Evolutionary conservation across 768 basidiomycete species (phyloP), one percentile per base, ranked within the genome.

Genomic region (Butyriboletus loyo): DNA sequence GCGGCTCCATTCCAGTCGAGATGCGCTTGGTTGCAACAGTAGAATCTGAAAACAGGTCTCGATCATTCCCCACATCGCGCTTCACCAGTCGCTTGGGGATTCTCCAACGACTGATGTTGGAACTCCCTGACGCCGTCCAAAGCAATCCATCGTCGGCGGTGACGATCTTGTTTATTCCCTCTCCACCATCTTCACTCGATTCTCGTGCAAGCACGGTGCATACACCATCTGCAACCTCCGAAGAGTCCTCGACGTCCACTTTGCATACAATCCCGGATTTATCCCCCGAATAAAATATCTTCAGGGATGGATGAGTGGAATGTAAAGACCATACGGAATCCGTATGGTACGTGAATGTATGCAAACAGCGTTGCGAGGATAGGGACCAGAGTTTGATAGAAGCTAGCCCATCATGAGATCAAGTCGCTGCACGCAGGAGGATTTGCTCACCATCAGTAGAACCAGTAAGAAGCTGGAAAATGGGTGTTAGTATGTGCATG

Each of bases 361-460:
- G 94, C 15, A 99, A 73, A 63, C 93, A 96, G 11, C 89, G 81
- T 65, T 98, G 94, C 0, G 91, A 83, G 1, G 80, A 72, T 17
- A 98, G 77, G 1, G 95, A 98, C 97, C 97, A 99, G 27, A 98
- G 80, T 66, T 96, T 98, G 68, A 92, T 82, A 4, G 92, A 92
- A 10, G 91, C 74, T 76, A 58, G 44, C n/a, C 47, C 54, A 28
- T 50, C 6, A 53, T 61, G 44, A 52, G 58, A 63, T 64, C 27
- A 49, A 49, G 24, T 7, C 24, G 38, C 7, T 46, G 15, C 47
- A 49, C 7, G 21, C 10, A 38, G 19, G n/a, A 24, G 32, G 19
- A 22, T n/a, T 27, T 13, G 41, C 73, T 49, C 50, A 75, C 71
- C 86, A 62, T 93, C 91, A 7, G 90, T 86, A 42, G 90, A 92